Evolutionary conservation across 2,329 filamentous ascomycete genomes (phyloP), one percentile per base, ranked within the genome.

Genomic region (Trichoderma asperellum): DNA sequence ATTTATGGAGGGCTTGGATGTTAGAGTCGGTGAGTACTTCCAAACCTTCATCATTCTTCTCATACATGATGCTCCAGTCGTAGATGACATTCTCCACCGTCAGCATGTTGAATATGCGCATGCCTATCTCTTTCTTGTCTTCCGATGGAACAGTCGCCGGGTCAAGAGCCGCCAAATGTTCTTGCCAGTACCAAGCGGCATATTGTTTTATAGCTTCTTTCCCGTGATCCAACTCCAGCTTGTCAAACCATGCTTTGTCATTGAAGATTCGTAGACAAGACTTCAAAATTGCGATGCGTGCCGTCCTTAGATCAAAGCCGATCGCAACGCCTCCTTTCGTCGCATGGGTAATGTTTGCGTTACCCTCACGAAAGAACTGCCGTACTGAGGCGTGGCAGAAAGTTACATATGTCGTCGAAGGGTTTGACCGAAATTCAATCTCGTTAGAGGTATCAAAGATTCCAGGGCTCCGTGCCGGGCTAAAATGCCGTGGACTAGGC

Each of bases 171-270:
- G 76, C 76, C 14, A 82, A 66, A 71, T 83, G 81, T 43, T 83
- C 81, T 61, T 81, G 81, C 81, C 81, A 83, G 68, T 83, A 83
- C 81, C 81, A 82, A 0, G 81, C 81, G 0, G 81, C 80, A 43
- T 83, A 83, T 56, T 81, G 78, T 68, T 75, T 79, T 24, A 80
- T 77, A 0, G 79, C 74, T 7, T 77, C 72, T 2, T 74, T 74
- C 0, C 77, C 76, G 18, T 71, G 65, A 0, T 75, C 74, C 0
- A 80, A 72, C 0, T 77, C 72, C 4, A 74, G 69, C 10, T 70
- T 73, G 4, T 75, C 71, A 37, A 80, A 80, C 72, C 76, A 77
- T 0, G 70, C 14, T 24, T 70, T 73, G 21, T 81, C 74, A 3
- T 76, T 79, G n/a, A 83, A 81, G n/a, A 83, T 79, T 4, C 74